Base-by-base conservation (phyloP, 108 stramenopile genomes). In the Epithemia pelagica region DNA sequence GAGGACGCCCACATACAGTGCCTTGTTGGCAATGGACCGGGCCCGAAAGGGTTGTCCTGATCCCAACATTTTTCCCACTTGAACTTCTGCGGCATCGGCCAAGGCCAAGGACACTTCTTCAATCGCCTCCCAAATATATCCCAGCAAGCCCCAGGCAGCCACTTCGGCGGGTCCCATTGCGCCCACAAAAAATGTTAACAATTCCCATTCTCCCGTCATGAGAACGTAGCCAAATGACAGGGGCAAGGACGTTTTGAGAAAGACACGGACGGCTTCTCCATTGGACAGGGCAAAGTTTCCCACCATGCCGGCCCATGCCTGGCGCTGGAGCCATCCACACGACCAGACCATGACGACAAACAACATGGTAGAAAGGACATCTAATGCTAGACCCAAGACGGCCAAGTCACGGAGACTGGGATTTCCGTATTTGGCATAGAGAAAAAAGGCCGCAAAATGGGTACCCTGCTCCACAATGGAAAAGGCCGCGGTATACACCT, bases 61-160 rank as follows among this genome's bases (percentile, higher is more conserved):
- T 37, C 89, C 89, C 68, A 91, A 67, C 32, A 78, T 74, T 58
- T 77, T 84, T 2, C 79, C 84, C 30, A 76, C 73, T 32, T 84
- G 77, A 20, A 86, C 59, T 66, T 76, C 84, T 24, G 79, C 77
- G 23, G 82, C 88, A 58, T 82, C 82, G 28, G 74, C 74, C 1
- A 83, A 22, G 20, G 65, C 52, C 65, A 52, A 23, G 27, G 53
- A 3, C 1, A 66, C 65, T n/a, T 22, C 26, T 71, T 70, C 54
- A 24, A 63, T 19, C 24, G 33, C 22, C 60, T 66, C 73, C 84
- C 82, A 88, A 1, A 88, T 1, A 29, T 69, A 70, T 32, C 82
- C 78, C 20, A 86, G 52, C 23, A 89, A 26, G 52, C 74, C 77
- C 79, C 81, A 90, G 18, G 82, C 80, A 19, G 82, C 81, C 21